Evolutionary conservation across 148 eudicot species (phyloP).

Genomic region (Rhododendron kiyosumense): DNA sequence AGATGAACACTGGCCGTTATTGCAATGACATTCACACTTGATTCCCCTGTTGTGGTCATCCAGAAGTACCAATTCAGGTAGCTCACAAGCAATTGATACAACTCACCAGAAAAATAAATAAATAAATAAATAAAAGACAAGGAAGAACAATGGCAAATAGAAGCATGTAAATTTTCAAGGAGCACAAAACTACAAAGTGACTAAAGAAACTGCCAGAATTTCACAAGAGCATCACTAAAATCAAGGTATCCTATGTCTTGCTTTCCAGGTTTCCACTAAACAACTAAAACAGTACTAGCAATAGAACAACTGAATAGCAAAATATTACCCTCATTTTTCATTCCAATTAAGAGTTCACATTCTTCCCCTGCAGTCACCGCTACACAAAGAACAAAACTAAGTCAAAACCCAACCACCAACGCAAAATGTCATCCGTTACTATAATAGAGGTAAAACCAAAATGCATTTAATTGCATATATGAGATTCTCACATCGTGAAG

Average conservation of each 20-base stretch:
- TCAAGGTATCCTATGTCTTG: background rate
- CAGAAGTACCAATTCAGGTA: slow-evolving; percentile 5
- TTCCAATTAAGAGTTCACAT: slow-evolving; percentile 68
- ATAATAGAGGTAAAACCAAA: background rate
- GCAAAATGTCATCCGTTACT: background rate
- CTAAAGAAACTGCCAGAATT: background rate
- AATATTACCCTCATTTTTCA: slow-evolving; percentile 70
- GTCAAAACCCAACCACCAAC: background rate
- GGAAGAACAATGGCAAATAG: background rate
- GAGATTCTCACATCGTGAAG: slow-evolving; percentile 44
- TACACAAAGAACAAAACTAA: slow-evolving; percentile 28
- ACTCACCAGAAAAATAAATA: background rate
- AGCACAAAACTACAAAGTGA: background rate
- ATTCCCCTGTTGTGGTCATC: slow-evolving; percentile 44
- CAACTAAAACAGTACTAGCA: background rate
- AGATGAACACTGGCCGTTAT: slow-evolving; percentile 82
- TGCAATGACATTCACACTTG: slow-evolving; percentile 60
- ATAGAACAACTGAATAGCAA: background rate
- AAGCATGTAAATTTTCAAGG: background rate
- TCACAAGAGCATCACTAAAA: background rate
- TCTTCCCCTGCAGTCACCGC: slow-evolving; percentile 83
- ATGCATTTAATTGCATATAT: background rate
- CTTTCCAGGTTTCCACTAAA: background rate
- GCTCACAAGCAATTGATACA: background rate
- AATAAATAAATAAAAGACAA: background rate